Percentiles rank a stretch among this genome's conserved stretches.
Evolutionary conservation across 1,139 yeast genomes (phyloP).

Genomic region (Pichia sp.): DNA sequence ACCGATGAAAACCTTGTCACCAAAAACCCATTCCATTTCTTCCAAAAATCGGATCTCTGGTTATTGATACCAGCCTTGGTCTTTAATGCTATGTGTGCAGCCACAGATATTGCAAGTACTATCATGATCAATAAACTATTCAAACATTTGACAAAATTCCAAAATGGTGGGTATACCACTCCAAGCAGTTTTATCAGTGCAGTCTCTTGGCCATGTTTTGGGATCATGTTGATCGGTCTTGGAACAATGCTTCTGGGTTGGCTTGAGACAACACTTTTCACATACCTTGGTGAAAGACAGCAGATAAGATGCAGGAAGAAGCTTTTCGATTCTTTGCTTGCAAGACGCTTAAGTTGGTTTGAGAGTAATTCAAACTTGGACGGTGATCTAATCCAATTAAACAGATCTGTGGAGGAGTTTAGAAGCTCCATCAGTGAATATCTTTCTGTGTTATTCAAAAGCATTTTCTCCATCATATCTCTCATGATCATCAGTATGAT

Average conservation of each 20-base stretch:
- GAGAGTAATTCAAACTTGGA: conserved; percentile 48
- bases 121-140: conserved; percentile 63
- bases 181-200: conserved; percentile 34
- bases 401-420: conserved; percentile 74
- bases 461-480: conserved; percentile 45
- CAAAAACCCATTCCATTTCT: conserved; percentile 16
- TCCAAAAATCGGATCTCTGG: conserved; percentile 15
- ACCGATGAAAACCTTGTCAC: conserved; percentile 2
- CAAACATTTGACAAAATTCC: conserved; percentile 37
- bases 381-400: conserved; percentile 60
- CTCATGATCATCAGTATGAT: conserved; percentile 61
- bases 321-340: conserved; percentile 34
- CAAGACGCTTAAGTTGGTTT: conserved; percentile 46
- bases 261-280: conserved; percentile 56
- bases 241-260: conserved; percentile 46
- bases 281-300: conserved; percentile 66
- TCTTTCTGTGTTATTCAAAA: conserved; percentile 49
- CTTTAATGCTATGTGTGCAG: conserved; percentile 16
- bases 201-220: conserved; percentile 42
- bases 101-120: conserved; percentile 55
- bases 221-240: conserved; percentile 52
- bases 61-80: conserved; percentile 14
- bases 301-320: conserved; percentile 47
- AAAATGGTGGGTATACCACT: conserved; percentile 26
- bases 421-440: conserved; percentile 66